A percentile compares a stretch with the other conserved stretches of the same genome.
These are phyloP conservation scores for Schoenoplectus triqueter DNA, from an alignment of 202 grass and related monocot species.

Conservation along the genomic window DNA sequence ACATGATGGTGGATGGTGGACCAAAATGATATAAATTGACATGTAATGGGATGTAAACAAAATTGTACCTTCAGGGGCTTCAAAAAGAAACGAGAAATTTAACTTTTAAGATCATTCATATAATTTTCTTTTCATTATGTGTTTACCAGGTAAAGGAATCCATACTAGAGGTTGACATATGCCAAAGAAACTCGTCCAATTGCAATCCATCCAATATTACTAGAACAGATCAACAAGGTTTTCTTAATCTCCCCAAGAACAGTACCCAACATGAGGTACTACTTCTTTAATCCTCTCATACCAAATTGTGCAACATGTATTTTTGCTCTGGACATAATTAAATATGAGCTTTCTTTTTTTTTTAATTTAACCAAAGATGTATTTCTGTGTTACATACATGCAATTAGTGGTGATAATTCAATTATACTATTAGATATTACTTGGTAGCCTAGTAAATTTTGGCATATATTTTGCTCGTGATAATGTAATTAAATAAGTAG, in stretches of 20 bases:
- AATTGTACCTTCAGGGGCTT: conserved; percentile 6
- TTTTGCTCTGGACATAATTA: background rate
- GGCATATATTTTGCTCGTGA: background rate
- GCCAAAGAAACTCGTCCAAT: conserved; percentile 53
- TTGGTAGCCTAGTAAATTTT: conserved; percentile 1
- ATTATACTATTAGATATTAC: conserved; percentile 15
- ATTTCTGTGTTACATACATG: background rate
- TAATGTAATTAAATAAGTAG: conserved; percentile 3
- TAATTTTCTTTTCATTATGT: conserved; percentile 18
- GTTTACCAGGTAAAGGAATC: conserved; percentile 82
- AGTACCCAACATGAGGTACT: conserved; percentile 82
- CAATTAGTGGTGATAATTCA: background rate
- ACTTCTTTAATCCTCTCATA: conserved; percentile 14
- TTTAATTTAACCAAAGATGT: background rate
- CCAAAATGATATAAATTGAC: conserved; percentile 8
- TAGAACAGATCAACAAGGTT: conserved; percentile 44
- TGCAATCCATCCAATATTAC: conserved; percentile 52
- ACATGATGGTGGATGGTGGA: background rate
- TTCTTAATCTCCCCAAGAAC: conserved; percentile 71
- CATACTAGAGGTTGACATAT: conserved; percentile 68
- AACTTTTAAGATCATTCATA: background rate
- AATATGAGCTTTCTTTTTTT: background rate
- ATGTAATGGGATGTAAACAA: background rate
- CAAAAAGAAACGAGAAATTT: background rate
- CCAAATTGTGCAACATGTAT: background rate